phyloP scores from a whole-genome alignment of 139 green algal genomes.

The Pleodorina starrii region DNA sequence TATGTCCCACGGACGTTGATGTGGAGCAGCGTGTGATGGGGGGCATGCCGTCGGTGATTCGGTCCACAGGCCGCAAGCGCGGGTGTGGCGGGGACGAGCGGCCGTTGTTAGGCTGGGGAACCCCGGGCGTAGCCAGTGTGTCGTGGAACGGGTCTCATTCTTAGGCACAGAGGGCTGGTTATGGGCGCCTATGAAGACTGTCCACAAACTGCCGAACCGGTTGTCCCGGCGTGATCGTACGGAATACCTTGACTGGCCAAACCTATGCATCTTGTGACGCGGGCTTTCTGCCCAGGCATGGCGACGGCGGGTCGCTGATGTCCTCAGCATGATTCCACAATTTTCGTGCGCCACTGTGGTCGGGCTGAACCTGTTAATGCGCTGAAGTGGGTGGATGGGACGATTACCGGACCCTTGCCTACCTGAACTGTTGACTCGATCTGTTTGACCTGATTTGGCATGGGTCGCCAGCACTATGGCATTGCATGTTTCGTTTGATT shows the following conservation, averaged over 20 bases:
- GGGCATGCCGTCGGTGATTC: not conserved
- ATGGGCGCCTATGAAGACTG: too few relatives aligned
- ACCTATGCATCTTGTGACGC: not conserved
- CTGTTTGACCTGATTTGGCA: not conserved
- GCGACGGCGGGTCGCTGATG: too few relatives aligned
- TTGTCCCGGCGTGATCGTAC: not conserved
- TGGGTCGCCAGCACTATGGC: not conserved
- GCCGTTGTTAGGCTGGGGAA: too few relatives aligned
- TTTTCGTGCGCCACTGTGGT: not conserved
- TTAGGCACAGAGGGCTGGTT: too few relatives aligned
- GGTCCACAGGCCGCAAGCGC: not conserved
- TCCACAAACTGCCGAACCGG: not conserved
- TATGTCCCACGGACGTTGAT: not conserved
- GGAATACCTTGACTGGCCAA: not conserved
- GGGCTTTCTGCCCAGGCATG: not conserved
- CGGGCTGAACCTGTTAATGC: not conserved
- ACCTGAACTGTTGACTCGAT: not conserved
- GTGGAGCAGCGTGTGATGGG: not conserved
- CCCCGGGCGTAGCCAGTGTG: too few relatives aligned
- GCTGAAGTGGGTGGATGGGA: not conserved
- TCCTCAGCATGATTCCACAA: too few relatives aligned
- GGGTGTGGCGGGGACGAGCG: not conserved
- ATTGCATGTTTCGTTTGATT: not conserved
- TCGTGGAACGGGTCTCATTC: too few relatives aligned
- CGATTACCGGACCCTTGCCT: not conserved